These are phyloP conservation scores for Miscanthus lutarioriparius DNA, from an alignment of 176 grass and related monocot genomes.

Conservation along the genomic window DNA sequence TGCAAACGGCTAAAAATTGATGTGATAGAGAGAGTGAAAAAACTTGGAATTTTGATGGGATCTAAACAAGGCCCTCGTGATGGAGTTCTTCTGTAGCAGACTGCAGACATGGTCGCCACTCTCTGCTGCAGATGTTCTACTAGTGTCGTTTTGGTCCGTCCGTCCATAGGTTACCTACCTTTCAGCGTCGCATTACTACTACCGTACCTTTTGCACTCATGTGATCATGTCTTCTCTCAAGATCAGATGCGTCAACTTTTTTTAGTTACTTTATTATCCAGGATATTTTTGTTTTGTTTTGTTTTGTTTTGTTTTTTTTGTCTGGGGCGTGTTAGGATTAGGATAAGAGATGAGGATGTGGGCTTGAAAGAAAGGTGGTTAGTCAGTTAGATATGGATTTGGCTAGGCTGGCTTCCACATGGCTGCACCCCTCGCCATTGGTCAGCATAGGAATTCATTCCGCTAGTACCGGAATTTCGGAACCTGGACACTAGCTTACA, in stretches of 20 bases:
- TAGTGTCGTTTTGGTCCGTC: too few relatives aligned
- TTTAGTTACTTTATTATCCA: neutral
- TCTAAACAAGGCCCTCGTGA: too few relatives aligned
- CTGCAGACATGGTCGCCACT: neutral
- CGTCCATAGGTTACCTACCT: too few relatives aligned
- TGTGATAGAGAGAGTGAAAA: too few relatives aligned
- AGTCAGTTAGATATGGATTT: conserved; percentile 28
- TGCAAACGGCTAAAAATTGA: too few relatives aligned
- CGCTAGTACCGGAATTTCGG: neutral
- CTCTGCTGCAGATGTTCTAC: neutral
- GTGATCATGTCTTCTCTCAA: too few relatives aligned
- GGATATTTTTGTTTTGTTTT: too few relatives aligned
- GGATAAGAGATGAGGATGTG: neutral
- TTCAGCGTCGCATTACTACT: too few relatives aligned
- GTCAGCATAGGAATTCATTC: neutral
- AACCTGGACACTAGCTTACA: neutral
- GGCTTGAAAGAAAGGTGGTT: neutral
- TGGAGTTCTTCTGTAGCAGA: neutral
- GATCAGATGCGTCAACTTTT: neutral
- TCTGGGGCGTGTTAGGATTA: neutral
- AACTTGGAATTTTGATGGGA: too few relatives aligned
- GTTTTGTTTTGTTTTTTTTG: too few relatives aligned
- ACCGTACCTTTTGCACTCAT: neutral
- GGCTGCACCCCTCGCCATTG: neutral
- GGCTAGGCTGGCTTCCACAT: conserved; percentile 41